Base-by-base conservation (phyloP, 768 basidiomycete genomes). In the Phaffia australis region DNA sequence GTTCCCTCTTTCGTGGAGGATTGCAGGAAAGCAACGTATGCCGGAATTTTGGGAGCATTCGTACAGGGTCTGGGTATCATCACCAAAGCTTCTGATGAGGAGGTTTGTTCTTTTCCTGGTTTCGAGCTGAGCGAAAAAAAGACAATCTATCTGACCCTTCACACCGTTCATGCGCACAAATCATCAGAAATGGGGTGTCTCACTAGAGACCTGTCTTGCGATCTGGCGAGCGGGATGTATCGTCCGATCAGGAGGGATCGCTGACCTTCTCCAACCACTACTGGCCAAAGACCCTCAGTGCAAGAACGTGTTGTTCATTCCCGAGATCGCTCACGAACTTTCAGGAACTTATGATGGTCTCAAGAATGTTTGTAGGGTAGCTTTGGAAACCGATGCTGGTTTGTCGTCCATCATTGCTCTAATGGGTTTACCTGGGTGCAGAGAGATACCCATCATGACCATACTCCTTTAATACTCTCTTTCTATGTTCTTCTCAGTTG, bases 201-300 rank as follows among this genome's bases (percentile, higher is more conserved):
- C 65, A 7, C 70, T 76, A 21, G 68, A 70, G 0, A 58, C 65
- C 19, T 74, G 74, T 65, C 69, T 75, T 48, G 57, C 63, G 48
- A 75, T 76, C 63, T 74, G 76, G 76, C 60, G 73, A n/a, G 73
- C 72, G 30, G 76, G 76, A 35, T 76, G 75, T 64, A 76, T 76
- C 65, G 75, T 76, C 56, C 75, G 73, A 60, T 72, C 70, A 18
- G 60, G 56, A 29, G 49, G 54, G 21, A 72, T 70, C 6, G 27
- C 62, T 68, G 73, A 69, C 59, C 72, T 66, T 70, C 71, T 76
- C n/a, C 54, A 73, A 65, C 71, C 68, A 14, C 69, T 74, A 62
- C 59, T 66, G 54, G 7, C 64, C 25, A 60, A 63, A 23, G 48
- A 65, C 50, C 50, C 69, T 19, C 62, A 47, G 62, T 69, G 29